Conservation (phyloP, 352 stramenopile species). For the Pythium apleroticum region DNA sequence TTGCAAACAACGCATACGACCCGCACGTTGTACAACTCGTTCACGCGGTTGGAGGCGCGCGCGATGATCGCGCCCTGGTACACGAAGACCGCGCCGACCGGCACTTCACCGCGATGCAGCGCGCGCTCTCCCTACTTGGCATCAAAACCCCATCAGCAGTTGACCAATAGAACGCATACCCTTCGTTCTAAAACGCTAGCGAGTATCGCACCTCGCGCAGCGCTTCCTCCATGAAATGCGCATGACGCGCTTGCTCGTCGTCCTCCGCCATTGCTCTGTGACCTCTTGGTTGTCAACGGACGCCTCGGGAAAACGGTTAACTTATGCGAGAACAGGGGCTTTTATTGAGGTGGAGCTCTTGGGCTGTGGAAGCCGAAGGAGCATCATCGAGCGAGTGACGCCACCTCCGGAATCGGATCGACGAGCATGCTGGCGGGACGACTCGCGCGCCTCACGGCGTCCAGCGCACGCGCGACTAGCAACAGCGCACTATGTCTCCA, state of each 20-base stretch:
- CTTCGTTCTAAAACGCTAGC: too few species aligned
- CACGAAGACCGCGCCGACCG: conserved; percentile 92
- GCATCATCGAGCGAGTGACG: background rate
- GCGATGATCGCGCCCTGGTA: conserved; percentile 74
- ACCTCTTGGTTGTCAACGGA: conserved; percentile 3
- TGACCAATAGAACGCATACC: background rate
- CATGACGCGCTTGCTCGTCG: conserved; percentile 32
- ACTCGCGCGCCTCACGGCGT: conserved; percentile 27
- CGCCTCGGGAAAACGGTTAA: conserved; percentile 9
- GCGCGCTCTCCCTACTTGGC: conserved; percentile 67
- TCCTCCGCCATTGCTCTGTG: conserved; percentile 9
- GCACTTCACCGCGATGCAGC: conserved; percentile 81
- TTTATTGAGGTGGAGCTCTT: conserved; percentile 13
- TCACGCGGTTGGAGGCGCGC: conserved; percentile 83
- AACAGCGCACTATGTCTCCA: conserved; percentile 11
- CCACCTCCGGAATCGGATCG: conserved; percentile 4
- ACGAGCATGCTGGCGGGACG: conserved; percentile 31
- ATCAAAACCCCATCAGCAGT: background rate
- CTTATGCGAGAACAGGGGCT: conserved; percentile 6
- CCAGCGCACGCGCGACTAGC: background rate
- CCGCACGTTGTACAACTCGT: conserved; percentile 82
- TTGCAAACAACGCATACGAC: too few species aligned
- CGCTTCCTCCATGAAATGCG: conserved; percentile 72
- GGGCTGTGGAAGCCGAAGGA: background rate
- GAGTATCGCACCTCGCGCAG: conserved; percentile 57